phyloP scores from a whole-genome alignment of 495 filamentous ascomycete genomes.

The Penicillium robsamsonii region DNA sequence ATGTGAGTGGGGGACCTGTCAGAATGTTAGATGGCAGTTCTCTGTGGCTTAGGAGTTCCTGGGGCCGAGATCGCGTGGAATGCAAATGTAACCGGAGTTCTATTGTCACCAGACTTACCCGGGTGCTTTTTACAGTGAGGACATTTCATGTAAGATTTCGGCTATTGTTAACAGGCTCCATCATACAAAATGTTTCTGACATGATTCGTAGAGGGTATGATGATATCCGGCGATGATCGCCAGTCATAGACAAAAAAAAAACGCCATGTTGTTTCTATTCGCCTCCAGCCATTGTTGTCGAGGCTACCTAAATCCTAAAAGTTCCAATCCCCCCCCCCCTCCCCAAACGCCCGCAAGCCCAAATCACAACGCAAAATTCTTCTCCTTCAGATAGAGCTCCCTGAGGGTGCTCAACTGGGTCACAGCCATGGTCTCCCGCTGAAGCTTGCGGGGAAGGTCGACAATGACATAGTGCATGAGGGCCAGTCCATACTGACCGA shows the following conservation, averaged over 20 bases:
- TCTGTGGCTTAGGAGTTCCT: not conserved
- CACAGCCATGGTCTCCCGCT: constrained; percentile 51
- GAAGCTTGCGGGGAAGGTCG: constrained; percentile 58
- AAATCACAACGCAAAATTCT: constrained; percentile 51
- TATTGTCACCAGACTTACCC: not conserved
- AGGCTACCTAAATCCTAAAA: not conserved
- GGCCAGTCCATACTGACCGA: constrained; percentile 65
- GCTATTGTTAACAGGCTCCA: not conserved
- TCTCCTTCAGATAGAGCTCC: constrained; percentile 57
- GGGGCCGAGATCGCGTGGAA: not conserved
- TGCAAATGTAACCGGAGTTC: not conserved
- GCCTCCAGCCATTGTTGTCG: not conserved
- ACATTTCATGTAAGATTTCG: not conserved
- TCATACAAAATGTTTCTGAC: not conserved
- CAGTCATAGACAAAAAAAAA: constrained; percentile 1
- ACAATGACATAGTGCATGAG: constrained; percentile 64
- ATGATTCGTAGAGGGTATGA: constrained; percentile 1
- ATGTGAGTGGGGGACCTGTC: not conserved
- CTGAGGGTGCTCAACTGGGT: constrained; percentile 58
- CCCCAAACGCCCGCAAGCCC: not conserved
- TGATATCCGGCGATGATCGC: not conserved
- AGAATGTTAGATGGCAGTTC: not conserved
- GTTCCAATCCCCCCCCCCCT: too few relatives aligned
- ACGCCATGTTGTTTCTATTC: not conserved
- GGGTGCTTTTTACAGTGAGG: not conserved